Evolutionary conservation across 2,329 filamentous ascomycete genomes (phyloP).

Genomic region (Epicoccum sorghinum): DNA sequence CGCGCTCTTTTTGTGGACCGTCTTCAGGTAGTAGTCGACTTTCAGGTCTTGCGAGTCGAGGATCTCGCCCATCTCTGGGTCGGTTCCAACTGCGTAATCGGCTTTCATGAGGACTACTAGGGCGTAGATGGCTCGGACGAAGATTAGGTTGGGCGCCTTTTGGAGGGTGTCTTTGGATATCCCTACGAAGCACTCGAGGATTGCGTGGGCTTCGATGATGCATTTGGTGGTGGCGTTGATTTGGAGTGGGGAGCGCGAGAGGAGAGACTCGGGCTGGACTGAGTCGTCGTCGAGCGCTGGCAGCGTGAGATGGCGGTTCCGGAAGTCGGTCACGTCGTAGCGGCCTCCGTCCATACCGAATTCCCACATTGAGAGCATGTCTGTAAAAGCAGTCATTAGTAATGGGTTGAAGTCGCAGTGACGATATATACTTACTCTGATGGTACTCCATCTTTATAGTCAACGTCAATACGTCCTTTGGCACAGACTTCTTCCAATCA

Average conservation of each 20-base stretch:
- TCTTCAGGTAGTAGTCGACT: slow-evolving; percentile 39
- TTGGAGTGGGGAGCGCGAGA: slow-evolving; percentile 41
- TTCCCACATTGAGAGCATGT: slow-evolving; percentile 46
- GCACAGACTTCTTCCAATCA: slow-evolving; percentile 42
- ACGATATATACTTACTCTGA: slow-evolving; percentile 18
- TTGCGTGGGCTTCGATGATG: slow-evolving; percentile 39
- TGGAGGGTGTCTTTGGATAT: slow-evolving; percentile 30
- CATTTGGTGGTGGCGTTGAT: slow-evolving; percentile 46
- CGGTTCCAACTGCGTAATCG: slow-evolving; percentile 44
- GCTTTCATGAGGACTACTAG: slow-evolving; percentile 42
- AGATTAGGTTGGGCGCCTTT: slow-evolving; percentile 37
- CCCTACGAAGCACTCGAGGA: slow-evolving; percentile 39
- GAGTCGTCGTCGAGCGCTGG: slow-evolving; percentile 43
- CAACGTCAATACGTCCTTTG: slow-evolving; percentile 39
- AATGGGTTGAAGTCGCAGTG: neutral
- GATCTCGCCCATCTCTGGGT: slow-evolving; percentile 41
- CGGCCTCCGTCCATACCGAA: slow-evolving; percentile 47
- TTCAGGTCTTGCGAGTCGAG: slow-evolving; percentile 41
- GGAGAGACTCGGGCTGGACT: slow-evolving; percentile 41
- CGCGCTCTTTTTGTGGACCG: slow-evolving; percentile 24
- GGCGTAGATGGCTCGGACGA: slow-evolving; percentile 41
- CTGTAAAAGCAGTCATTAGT: neutral
- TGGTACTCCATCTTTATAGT: slow-evolving; percentile 39
- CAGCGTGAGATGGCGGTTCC: slow-evolving; percentile 41
- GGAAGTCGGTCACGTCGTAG: slow-evolving; percentile 44